Evolutionary conservation across 1,284 basidiomycete genomes (phyloP).

Genomic region (Coriolopsis trogii): DNA sequence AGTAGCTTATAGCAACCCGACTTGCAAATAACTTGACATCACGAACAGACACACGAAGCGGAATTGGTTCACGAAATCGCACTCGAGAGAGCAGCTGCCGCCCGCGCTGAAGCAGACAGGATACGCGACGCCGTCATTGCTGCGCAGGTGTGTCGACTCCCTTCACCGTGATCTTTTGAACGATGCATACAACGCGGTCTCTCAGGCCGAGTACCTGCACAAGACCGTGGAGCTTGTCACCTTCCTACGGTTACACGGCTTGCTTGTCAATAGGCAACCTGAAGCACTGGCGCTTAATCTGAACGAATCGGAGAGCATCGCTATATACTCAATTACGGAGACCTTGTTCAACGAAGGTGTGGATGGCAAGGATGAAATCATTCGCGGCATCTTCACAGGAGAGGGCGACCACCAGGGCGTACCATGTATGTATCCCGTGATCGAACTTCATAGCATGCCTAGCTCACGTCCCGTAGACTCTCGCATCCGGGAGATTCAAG

Average conservation of each 20-base stretch:
- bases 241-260: conserved; percentile 65
- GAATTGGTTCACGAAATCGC: conserved; percentile 61
- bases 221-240: conserved; percentile 55
- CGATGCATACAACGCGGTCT: conserved; percentile 6
- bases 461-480: conserved; percentile 44
- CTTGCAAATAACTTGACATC: conserved; percentile 7
- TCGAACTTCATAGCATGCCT: background rate
- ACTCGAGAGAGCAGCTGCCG: conserved; percentile 53
- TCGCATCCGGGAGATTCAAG: conserved; percentile 57
- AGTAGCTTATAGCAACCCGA: conserved; percentile 22
- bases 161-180: background rate
- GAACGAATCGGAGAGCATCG: conserved; percentile 53
- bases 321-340: conserved; percentile 54
- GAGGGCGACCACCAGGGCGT: conserved; percentile 61
- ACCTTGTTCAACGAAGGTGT: conserved; percentile 55
- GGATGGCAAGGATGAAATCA: conserved; percentile 49
- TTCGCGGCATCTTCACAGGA: conserved; percentile 58
- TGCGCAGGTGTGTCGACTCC: conserved; percentile 52
- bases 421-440: conserved; percentile 49
- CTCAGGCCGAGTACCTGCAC: conserved; percentile 45
- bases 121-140: conserved; percentile 57
- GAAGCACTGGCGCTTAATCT: conserved; percentile 48
- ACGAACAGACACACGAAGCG: conserved; percentile 60
- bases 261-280: conserved; percentile 52
- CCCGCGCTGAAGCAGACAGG: conserved; percentile 55